Conservation (phyloP, 352 stramenopile genomes). For the Phytophthora lateralis region DNA sequence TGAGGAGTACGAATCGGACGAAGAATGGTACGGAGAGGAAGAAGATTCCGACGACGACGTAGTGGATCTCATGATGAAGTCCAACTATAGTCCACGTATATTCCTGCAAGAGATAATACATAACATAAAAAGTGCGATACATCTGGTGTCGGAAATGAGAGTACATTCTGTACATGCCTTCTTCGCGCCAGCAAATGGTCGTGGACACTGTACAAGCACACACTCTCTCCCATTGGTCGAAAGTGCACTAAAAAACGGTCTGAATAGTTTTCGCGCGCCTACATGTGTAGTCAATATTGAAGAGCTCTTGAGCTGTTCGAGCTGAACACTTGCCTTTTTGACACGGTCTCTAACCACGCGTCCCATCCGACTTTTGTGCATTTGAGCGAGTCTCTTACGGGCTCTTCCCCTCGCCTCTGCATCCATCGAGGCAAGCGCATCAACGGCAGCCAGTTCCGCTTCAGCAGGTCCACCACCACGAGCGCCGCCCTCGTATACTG, state of each 20-base stretch:
- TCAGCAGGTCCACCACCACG: conserved; percentile 25
- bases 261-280: conserved; percentile 17
- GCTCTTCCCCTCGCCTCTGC: no score
- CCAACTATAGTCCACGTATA: no score
- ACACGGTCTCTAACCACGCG: conserved; percentile 6
- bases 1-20: no score
- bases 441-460: conserved; percentile 30
- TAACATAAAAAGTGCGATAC: conserved; percentile 1
- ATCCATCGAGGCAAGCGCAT: conserved; percentile 1
- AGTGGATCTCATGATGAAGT: no score
- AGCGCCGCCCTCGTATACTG: conserved; percentile 10
- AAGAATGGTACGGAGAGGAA: no score
- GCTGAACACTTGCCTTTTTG: conserved; percentile 10
- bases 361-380: conserved; percentile 20
- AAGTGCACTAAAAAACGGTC: conserved; percentile 12
- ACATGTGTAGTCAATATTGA: conserved; percentile 14
- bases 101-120: no score
- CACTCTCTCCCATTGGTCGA: no score
- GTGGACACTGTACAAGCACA: no score
- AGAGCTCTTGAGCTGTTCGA: not conserved
- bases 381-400: no score
- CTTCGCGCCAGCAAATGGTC: no score
- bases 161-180: no score
- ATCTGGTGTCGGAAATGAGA: conserved; percentile 3
- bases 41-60: no score